phyloP scores from a whole-genome alignment of 2,329 filamentous ascomycete species.

The Zymoseptoria pseudotritici region DNA sequence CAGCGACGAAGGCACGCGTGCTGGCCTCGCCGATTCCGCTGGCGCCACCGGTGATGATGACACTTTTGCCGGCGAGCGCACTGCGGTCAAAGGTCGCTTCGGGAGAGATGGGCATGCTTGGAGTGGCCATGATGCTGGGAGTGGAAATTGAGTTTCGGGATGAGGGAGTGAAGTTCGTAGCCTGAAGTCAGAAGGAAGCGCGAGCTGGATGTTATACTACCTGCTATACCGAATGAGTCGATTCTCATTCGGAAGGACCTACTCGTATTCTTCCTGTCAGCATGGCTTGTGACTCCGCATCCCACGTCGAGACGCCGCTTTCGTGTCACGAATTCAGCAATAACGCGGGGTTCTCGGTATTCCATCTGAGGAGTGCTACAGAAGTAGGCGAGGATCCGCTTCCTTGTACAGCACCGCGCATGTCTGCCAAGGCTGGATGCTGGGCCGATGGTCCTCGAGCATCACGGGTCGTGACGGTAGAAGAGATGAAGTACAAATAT shows the following conservation, averaged over 20 bases:
- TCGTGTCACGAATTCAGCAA: background rate
- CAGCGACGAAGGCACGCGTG: slow-evolving; percentile 26
- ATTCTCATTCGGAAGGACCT: background rate
- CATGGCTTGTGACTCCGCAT: background rate
- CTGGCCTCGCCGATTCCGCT: slow-evolving; percentile 32
- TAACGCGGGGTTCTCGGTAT: background rate
- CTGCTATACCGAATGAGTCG: background rate
- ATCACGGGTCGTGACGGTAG: background rate
- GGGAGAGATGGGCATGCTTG: slow-evolving; percentile 25
- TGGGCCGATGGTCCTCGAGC: background rate
- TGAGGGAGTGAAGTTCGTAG: background rate
- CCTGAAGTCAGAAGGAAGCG: no score
- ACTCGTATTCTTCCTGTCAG: background rate
- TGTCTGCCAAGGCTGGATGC: background rate
- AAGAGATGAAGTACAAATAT: background rate
- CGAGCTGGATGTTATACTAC: no score
- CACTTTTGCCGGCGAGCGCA: slow-evolving; percentile 38
- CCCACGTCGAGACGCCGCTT: background rate
- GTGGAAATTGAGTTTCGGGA: background rate
- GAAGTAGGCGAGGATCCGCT: background rate
- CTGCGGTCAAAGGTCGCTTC: slow-evolving; percentile 31
- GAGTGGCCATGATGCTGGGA: slow-evolving; percentile 6
- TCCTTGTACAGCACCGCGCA: background rate
- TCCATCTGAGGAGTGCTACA: background rate
- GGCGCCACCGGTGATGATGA: slow-evolving; percentile 44